Evolutionary conservation across 2,329 filamentous ascomycete species (phyloP).

Genomic region (Sporothrix phasma): DNA sequence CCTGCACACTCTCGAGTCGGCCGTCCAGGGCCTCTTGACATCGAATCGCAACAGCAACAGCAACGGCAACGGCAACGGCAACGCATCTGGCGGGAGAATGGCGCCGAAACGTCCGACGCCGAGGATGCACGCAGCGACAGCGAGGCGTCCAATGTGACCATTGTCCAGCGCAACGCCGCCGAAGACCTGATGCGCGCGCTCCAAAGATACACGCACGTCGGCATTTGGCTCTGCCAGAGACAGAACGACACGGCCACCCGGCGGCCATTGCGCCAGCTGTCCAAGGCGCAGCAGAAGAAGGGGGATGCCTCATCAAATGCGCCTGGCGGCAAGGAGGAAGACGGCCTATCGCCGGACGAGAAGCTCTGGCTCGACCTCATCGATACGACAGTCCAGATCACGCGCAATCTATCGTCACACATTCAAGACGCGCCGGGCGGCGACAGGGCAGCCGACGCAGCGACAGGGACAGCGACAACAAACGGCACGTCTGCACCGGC

Average conservation of each 20-base stretch:
- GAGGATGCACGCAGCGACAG: background rate
- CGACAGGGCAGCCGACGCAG: slow-evolving; percentile 15
- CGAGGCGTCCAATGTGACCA: slow-evolving; percentile 12
- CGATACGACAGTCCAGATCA: slow-evolving; percentile 51
- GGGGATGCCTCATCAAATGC: slow-evolving; percentile 28
- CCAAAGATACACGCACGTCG: slow-evolving; percentile 83
- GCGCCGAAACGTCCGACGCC: background rate
- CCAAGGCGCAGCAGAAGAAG: background rate
- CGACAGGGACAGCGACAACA: background rate
- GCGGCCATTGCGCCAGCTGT: background rate
- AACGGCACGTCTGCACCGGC: background rate
- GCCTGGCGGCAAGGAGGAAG: slow-evolving; percentile 41
- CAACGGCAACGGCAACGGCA: background rate
- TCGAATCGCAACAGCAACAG: background rate
- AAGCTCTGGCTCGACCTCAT: slow-evolving; percentile 52
- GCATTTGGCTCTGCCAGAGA: slow-evolving; percentile 89
- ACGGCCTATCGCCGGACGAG: slow-evolving; percentile 44
- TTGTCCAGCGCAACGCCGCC: slow-evolving; percentile 41
- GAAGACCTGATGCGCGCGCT: slow-evolving; percentile 67
- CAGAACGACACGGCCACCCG: slow-evolving; percentile 55
- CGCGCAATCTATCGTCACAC: slow-evolving; percentile 50
- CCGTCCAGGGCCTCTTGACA: slow-evolving; percentile 61
- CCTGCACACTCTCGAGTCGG: slow-evolving; percentile 66
- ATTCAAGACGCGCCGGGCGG: slow-evolving; percentile 30
- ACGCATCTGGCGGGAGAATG: background rate